Conservation (phyloP, 2,329 filamentous ascomycete species). For the Clathrospora elynae region DNA sequence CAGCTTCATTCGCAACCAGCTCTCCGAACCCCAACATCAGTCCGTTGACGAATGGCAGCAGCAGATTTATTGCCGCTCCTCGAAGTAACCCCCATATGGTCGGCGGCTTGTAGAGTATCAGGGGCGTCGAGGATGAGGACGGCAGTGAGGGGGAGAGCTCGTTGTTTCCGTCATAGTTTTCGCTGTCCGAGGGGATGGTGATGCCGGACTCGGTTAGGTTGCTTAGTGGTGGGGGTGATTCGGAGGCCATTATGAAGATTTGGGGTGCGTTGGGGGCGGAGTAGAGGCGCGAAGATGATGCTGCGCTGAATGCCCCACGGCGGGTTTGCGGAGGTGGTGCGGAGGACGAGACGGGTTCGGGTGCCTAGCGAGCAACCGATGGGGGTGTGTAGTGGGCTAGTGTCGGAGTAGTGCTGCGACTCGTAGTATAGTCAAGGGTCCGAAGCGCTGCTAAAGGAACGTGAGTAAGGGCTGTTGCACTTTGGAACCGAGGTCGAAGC, state of each 20-base stretch:
- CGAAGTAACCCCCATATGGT: conserved; percentile 84
- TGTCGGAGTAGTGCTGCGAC: no score
- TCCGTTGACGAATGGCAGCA: conserved; percentile 94
- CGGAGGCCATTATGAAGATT: conserved; percentile 23
- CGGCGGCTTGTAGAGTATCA: conserved; percentile 88
- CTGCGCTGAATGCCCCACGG: no score
- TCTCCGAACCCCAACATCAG: conserved; percentile 98
- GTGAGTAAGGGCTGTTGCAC: no score
- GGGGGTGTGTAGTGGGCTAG: not conserved
- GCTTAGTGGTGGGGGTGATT: conserved; percentile 40
- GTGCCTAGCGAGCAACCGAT: not conserved
- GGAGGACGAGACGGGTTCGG: not conserved
- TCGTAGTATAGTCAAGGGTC: no score
- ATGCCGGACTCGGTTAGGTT: conserved; percentile 73
- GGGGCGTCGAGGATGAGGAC: conserved; percentile 65
- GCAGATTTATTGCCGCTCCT: conserved; percentile 91
- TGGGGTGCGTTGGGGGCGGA: not conserved
- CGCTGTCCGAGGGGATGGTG: conserved; percentile 81
- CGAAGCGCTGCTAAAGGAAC: no score
- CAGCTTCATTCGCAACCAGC: conserved; percentile 92
- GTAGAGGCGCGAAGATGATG: no score
- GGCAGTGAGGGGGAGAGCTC: conserved; percentile 65
- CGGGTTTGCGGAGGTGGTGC: not conserved
- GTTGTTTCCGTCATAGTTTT: conserved; percentile 74
- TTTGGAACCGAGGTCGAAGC: conserved; percentile 23